Evolutionary conservation across 116 monocot species (phyloP), one percentile per base, ranked within the genome.

Genomic region (Zostera marina): DNA sequence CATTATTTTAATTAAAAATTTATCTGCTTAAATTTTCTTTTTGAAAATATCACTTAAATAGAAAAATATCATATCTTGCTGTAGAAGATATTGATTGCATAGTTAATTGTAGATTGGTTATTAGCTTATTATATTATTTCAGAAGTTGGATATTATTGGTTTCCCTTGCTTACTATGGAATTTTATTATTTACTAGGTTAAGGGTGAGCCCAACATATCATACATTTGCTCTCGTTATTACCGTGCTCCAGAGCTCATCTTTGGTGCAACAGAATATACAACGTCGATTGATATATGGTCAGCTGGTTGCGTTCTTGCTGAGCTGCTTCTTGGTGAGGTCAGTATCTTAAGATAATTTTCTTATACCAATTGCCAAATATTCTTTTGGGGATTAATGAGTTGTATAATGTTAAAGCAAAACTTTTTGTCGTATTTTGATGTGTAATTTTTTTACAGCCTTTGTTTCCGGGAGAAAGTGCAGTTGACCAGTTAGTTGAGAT

Each of bases 201-300:
- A 62, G 54, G 69, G 69, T 45, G 69, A 69, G 56, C 62, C 62
- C 24, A 69, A 69, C 47, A 69, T 69, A 69, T 69, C 69, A 39
- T 69, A 69, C 55, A 69, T 69, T 54, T 69, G 69, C 21, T 69
- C 69, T 55, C 61, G 69, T 54, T 69, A 69, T 32, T 69, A 69
- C 39, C 69, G 69, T 11, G 69, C 69, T 54, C 69, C 69, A 9
- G 69, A 69, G 62, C 69, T 69, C 47, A 69, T 69, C 22, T 69
- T 69, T 47, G 69, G 69, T 39, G 69, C 69, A 12, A 69, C 69
- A 9, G 69, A 69, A 21, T 69, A 69, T 42, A 62, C 69, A 16
- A 69, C 62, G 17, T 69, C 69, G 46, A 69, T 69, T 62, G 69
- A 69, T 56, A 69, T 69, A 44, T 69, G 69, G 69, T 69, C 69